Base-by-base conservation (phyloP, 1,139 yeast genomes). In the Kodamaea sp. region DNA sequence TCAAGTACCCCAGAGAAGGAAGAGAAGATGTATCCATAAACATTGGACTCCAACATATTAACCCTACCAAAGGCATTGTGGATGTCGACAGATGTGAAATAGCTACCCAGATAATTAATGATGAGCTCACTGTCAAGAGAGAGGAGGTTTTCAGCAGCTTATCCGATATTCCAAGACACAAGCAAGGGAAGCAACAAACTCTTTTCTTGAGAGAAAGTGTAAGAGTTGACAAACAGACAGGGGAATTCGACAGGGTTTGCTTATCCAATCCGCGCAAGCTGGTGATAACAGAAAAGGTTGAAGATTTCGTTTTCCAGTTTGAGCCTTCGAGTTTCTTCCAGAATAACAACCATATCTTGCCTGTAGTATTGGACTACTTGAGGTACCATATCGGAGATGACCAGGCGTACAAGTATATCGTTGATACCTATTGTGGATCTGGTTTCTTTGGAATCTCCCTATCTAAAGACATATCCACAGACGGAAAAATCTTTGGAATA, bases 371-470 rank as follows among this genome's bases (percentile, higher is more conserved):
- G 7, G 66, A 62, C 15, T 66, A 54, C 32, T 50, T 70, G 7
- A 48, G 56, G 21, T 39, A 46, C 26, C 66, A 62, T 18, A 44
- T 66, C 7, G 32, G 38, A 3, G 31, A 29, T 4, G 36, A 28
- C 5, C 10, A 26, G 8, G 16, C 13, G 4, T 45, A 35, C 37
- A 51, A 63, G 52, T 55, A 65, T 42, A 44, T 70, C 23, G 52
- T 70, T 5, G 76, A 70, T 42, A 56, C 75, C 1, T 70, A 70
- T 41, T 70, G 76, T 49, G 76, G 76, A 1, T 64, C 70, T 4
- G 76, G 76, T 1, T 66, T 70, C 42, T 66, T 70, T 45, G 73
- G 75, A 1, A 64, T 70, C 4, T 51, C 68, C 1, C 53, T 70
- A 19, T 54, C 69, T 0, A 50, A 53, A 10, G 48, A 44, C 7